Base-by-base conservation (phyloP, 1,284 basidiomycete species). In the Fomitopsis pinicola region DNA sequence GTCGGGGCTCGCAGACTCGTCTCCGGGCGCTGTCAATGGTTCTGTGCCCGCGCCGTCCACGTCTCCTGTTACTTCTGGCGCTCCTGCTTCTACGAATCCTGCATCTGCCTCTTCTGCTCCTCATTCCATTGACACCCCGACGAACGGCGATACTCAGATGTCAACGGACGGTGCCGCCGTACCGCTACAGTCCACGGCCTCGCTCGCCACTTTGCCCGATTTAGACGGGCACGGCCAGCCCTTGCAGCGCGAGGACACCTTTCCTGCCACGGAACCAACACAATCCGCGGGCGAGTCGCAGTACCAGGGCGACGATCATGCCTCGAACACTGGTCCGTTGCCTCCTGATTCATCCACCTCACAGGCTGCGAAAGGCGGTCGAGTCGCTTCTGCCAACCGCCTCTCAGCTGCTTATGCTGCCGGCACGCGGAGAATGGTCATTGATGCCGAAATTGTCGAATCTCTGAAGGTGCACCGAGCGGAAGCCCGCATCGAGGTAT, bases 351-450 rank as follows among this genome's bases (percentile, higher is more conserved):
- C 36, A 52, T 59, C 59, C 46, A 42, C 55, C 57, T 45, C 59
- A 36, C 62, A 64, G 22, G 30, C 68, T 44, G 57, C 65, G 28
- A 67, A 68, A 42, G 22, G 53, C 35, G 66, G 68, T 42, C 69
- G 72, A 57, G 75, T 77, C 2, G 84, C 89, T 8, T 91, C 89
- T 53, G 87, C 89, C 30, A 92, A 92, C 68, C 84, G 89, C n/a
- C 75, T 98, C n/a, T 96, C 93, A 14, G 92, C 98, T 69, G 90
- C 97, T 0, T 99, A 97, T 74, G 94, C 95, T 63, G 89, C 89
- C 46, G 94, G 93, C 55, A 88, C 88, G 60, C 82, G 93, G 60
- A 83, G 97, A 42, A 81, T 99, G 53, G 89, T 96, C 30, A 83
- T 98, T 62, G 92, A 98, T 73, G 91, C 96, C 3, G 89, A 91